These are phyloP conservation scores for Coprinellus aureogranulatus DNA, from an alignment of 768 basidiomycete species.

Conservation along the genomic window DNA sequence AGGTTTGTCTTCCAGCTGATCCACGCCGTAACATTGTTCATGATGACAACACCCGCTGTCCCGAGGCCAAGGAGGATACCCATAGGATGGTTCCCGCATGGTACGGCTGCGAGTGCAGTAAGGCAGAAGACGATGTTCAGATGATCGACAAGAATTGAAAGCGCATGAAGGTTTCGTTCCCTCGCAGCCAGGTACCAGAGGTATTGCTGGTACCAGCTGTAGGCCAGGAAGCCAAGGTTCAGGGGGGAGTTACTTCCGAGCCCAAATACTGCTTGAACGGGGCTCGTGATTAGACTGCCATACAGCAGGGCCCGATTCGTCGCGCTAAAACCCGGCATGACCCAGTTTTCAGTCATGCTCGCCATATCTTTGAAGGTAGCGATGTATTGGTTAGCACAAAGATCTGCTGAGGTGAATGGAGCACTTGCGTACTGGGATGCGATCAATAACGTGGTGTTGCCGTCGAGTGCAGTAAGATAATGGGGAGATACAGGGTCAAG, in stretches of 20 bases:
- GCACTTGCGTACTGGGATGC: too few relatives aligned
- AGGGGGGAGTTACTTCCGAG: constrained; percentile 9
- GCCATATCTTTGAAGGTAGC: too few relatives aligned
- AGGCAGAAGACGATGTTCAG: constrained; percentile 12
- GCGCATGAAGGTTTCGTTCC: constrained; percentile 7
- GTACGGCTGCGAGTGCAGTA: constrained; percentile 11
- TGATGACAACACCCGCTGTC: constrained; percentile 6
- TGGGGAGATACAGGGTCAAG: too few relatives aligned
- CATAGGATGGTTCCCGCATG: constrained; percentile 9
- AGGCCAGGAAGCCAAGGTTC: constrained; percentile 15
- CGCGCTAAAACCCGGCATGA: constrained; percentile 10
- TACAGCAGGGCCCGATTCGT: constrained; percentile 12
- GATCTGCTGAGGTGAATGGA: too few relatives aligned
- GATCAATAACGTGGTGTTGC: too few relatives aligned
- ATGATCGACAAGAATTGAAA: constrained; percentile 7
- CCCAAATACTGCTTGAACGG: constrained; percentile 8
- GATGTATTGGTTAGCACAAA: too few relatives aligned
- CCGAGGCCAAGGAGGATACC: constrained; percentile 2
- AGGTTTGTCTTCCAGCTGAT: constrained; percentile 8
- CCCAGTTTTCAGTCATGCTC: too few relatives aligned
- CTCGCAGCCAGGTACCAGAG: constrained; percentile 11
- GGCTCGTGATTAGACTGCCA: constrained; percentile 10
- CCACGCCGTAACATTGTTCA: constrained; percentile 11
- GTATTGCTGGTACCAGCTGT: constrained; percentile 11
- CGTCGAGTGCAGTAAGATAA: too few relatives aligned